phyloP scores from a whole-genome alignment of 2,329 filamentous ascomycete species.

The Rachicladosporium sp. region DNA sequence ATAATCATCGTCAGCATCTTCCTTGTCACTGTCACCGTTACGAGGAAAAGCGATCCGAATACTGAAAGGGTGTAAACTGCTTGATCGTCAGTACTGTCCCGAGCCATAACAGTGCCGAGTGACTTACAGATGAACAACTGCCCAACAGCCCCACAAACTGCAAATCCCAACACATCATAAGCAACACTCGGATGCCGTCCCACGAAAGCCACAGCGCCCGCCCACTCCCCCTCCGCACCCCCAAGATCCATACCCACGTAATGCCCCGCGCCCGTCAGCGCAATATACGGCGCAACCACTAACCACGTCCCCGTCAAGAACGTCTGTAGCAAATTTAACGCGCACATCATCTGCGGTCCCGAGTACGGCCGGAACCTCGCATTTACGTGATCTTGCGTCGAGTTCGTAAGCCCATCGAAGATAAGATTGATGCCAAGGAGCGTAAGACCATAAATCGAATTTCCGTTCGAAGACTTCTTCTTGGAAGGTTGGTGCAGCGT shows the following conservation, averaged over 20 bases:
- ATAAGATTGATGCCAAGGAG: constrained; percentile 80
- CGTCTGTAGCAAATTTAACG: constrained; percentile 82
- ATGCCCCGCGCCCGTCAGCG: constrained; percentile 39
- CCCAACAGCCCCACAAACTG: constrained; percentile 78
- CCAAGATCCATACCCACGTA: constrained; percentile 29
- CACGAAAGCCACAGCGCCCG: constrained; percentile 70
- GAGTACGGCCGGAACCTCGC: constrained; percentile 61
- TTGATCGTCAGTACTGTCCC: not conserved
- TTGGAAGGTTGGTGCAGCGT: constrained; percentile 57
- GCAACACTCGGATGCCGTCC: constrained; percentile 66
- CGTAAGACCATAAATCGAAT: constrained; percentile 65
- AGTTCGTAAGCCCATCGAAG: constrained; percentile 92
- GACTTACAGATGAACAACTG: constrained; percentile 76
- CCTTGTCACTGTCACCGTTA: constrained; percentile 91
- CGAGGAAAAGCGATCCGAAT: constrained; percentile 82
- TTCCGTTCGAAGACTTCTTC: constrained; percentile 32
- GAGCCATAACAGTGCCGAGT: not conserved
- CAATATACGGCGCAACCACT: constrained; percentile 66
- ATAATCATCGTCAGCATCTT: constrained; percentile 99
- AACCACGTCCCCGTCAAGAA: constrained; percentile 66
- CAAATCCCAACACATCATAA: constrained; percentile 80
- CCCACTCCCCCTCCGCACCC: constrained; percentile 60
- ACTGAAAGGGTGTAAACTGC: constrained; percentile 74
- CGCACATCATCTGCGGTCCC: constrained; percentile 99
- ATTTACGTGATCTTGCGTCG: constrained; percentile 93